Conservation (phyloP, 1,139 yeast species). For the Hansenula sp. region DNA sequence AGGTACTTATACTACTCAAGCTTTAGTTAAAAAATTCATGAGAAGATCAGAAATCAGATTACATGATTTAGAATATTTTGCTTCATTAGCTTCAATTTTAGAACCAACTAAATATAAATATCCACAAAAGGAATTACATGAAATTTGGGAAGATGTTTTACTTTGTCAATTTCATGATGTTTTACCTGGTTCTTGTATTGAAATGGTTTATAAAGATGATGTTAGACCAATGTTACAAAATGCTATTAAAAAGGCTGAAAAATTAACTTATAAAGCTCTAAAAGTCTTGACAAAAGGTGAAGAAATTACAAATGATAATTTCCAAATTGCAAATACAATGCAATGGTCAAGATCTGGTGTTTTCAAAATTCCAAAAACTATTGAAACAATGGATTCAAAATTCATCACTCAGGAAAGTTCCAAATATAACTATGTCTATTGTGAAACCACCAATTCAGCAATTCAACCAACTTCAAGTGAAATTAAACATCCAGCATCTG, state of each 20-base stretch:
- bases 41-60: conserved; percentile 72
- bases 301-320: conserved; percentile 7
- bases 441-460: not conserved
- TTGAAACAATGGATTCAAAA: conserved; percentile 9
- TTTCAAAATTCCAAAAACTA: conserved; percentile 31
- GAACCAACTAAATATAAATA: conserved; percentile 49
- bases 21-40: conserved; percentile 76
- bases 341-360: conserved; percentile 68
- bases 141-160: conserved; percentile 82
- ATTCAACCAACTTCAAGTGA: conserved; percentile 8
- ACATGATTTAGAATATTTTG: conserved; percentile 81
- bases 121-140: conserved; percentile 64
- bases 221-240: conserved; percentile 74
- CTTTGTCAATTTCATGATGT: conserved; percentile 96
- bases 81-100: conserved; percentile 66
- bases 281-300: conserved; percentile 27
- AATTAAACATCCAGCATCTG: conserved; percentile 44
- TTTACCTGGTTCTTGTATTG: conserved; percentile 93
- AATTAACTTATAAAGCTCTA: conserved; percentile 51
- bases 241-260: conserved; percentile 49
- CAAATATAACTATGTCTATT: conserved; percentile 18
- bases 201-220: conserved; percentile 87
- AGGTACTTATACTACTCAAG: conserved; percentile 95
- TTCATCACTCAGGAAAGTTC: conserved; percentile 12
- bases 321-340: conserved; percentile 48